Conservation (phyloP, 805 yeast species). For the Citeromyces matritensis region DNA sequence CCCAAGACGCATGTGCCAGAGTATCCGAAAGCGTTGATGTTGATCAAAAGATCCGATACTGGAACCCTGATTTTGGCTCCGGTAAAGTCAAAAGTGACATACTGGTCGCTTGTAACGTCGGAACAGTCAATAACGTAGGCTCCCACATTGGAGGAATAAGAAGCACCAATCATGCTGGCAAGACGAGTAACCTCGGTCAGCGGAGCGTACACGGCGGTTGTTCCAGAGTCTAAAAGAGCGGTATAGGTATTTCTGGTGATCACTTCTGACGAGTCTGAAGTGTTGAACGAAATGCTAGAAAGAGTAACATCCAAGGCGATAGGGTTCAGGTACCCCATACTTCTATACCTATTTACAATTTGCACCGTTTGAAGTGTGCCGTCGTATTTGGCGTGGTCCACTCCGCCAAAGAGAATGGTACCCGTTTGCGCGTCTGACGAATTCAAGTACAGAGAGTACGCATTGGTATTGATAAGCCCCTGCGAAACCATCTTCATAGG, state of each 20-base stretch:
- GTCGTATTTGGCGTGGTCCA: slow-evolving; percentile 45
- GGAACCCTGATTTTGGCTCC: slow-evolving; percentile 41
- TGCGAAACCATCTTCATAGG: slow-evolving; percentile 44
- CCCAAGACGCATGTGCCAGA: slow-evolving; percentile 25
- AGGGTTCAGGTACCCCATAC: slow-evolving; percentile 18
- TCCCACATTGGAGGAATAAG: slow-evolving; percentile 22
- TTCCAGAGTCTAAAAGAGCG: slow-evolving; percentile 42
- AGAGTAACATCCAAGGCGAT: slow-evolving; percentile 34
- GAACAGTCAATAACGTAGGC: slow-evolving; percentile 32
- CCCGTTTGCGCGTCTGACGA: slow-evolving; percentile 25
- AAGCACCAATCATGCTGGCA: slow-evolving; percentile 20
- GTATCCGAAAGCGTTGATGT: slow-evolving; percentile 3
- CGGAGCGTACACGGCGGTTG: slow-evolving; percentile 35
- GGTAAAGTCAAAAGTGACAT: slow-evolving; percentile 35
- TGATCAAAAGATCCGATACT: slow-evolving; percentile 12
- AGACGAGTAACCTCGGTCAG: slow-evolving; percentile 10
- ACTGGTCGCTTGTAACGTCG: slow-evolving; percentile 8
- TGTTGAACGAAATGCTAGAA: slow-evolving; percentile 15
- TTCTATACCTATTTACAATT: slow-evolving; percentile 24
- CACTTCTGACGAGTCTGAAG: too few relatives aligned
- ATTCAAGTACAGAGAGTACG: slow-evolving; percentile 48
- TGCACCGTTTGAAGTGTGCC: slow-evolving; percentile 38
- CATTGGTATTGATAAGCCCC: slow-evolving; percentile 38
- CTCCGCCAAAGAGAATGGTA: slow-evolving; percentile 56
- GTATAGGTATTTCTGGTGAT: too few relatives aligned